phyloP scores from a whole-genome alignment of 192 early-diverging fungal species.

The Backusella liffmaniae region DNA sequence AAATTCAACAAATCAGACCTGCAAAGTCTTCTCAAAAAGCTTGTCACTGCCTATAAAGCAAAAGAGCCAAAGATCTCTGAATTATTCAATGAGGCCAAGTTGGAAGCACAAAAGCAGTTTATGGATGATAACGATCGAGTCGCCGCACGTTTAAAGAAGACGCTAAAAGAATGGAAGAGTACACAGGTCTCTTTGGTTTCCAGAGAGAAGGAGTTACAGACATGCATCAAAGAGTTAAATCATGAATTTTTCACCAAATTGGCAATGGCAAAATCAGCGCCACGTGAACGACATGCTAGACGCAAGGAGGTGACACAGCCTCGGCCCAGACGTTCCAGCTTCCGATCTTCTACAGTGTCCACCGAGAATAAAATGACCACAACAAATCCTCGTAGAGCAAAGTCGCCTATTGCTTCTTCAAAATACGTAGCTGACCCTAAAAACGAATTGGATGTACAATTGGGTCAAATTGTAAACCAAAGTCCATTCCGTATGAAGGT shows the following conservation, averaged over 20 bases:
- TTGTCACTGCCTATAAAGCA: conserved; percentile 14
- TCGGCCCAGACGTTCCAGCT: conserved; percentile 1
- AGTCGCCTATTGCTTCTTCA: neutral
- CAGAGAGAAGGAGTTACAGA: conserved; percentile 44
- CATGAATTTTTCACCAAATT: conserved; percentile 37
- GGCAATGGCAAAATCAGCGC: conserved; percentile 20
- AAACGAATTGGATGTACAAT: conserved; percentile 55
- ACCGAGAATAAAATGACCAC: conserved; percentile 16
- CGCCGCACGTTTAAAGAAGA: conserved; percentile 40
- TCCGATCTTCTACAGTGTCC: conserved; percentile 14
- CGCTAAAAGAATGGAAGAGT: conserved; percentile 45
- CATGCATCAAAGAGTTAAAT: conserved; percentile 32
- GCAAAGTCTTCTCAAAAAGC: conserved; percentile 20
- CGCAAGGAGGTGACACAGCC: neutral
- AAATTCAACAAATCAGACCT: conserved; percentile 35
- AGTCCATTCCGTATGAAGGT: conserved; percentile 49
- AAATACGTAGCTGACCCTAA: conserved; percentile 43
- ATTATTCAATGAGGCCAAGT: conserved; percentile 2
- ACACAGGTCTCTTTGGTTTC: conserved; percentile 35
- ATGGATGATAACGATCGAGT: conserved; percentile 33
- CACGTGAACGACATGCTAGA: neutral
- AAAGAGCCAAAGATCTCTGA: conserved; percentile 16
- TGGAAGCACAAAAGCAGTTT: conserved; percentile 29
- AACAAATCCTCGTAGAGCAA: neutral
- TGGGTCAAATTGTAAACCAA: conserved; percentile 56